Evolutionary conservation across 2,329 filamentous ascomycete genomes (phyloP).

Genomic region (Colletotrichum sp.): DNA sequence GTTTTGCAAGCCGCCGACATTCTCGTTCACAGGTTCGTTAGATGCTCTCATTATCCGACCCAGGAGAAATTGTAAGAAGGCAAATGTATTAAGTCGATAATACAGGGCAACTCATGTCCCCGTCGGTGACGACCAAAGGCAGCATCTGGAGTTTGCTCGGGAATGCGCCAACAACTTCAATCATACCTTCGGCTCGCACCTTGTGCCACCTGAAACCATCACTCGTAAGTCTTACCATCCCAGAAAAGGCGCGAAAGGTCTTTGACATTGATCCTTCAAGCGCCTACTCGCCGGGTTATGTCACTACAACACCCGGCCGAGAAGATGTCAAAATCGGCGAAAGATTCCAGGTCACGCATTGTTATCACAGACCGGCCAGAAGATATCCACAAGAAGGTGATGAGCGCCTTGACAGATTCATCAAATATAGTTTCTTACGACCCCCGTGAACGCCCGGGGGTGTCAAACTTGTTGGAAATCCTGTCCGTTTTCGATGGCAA

Average conservation of each 20-base stretch:
- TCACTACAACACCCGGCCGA: constrained; percentile 76
- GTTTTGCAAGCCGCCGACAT: constrained; percentile 96
- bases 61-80: not conserved
- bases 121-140: constrained; percentile 92
- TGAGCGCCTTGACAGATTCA: constrained; percentile 78
- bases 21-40: constrained; percentile 73
- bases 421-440: constrained; percentile 73
- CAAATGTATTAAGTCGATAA: not conserved
- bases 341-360: constrained; percentile 76
- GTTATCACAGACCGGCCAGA: constrained; percentile 75
- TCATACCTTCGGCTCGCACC: constrained; percentile 67
- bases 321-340: constrained; percentile 96
- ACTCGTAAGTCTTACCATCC: constrained; percentile 58
- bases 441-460: constrained; percentile 71
- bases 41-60: not conserved
- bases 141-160: constrained; percentile 92
- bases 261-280: constrained; percentile 40
- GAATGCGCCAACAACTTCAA: constrained; percentile 91
- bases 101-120: constrained; percentile 87
- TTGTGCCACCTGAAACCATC: constrained; percentile 73
- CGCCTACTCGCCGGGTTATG: constrained; percentile 87
- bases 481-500: constrained; percentile 69
- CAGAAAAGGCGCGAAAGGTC: not conserved
- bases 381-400: constrained; percentile 73
- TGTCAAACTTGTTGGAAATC: constrained; percentile 86